Evolutionary conservation across 2,329 filamentous ascomycete genomes (phyloP), one percentile per base, ranked within the genome.

Genomic region (Berkeleyomyces basicola): DNA sequence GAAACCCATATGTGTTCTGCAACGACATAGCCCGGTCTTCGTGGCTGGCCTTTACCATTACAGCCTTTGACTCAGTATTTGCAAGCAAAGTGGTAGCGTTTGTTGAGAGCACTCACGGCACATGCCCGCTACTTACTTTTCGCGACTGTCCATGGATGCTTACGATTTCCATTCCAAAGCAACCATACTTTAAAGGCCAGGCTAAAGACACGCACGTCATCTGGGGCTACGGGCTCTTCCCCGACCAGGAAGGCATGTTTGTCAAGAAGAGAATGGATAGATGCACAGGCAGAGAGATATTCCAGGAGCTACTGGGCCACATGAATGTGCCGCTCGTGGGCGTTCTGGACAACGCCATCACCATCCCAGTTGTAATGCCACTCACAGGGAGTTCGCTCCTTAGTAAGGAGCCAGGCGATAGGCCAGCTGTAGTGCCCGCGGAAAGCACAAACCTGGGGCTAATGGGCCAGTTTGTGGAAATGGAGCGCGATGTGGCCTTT

Each of bases 391-490:
- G 71, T 4, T 69, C 72, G 43, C 71, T 76, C 62, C 66, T 76
- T 47, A 68, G 72, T 1, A 70, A 74, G 10, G 66, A 69, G 6
- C 39, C 62, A 0, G 70, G 69, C 3, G 73, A 76, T 67, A 70
- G 75, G 2, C 74, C 74, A 2, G 63, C 67, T n/a, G 69, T 75
- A 0, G 71, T 75, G 53, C 74, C 74, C 0, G 61, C 69, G 16
- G 70, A 70, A 4, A 69, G 69, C 33, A 69, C 65, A 31, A 77
- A 76, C 67, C 66, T 75, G 57, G 74, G 71, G 0, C 68, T 75
- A 23, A 67, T 76, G 42, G 74, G 74, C 10, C 74, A 75, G 66
- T 76, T 73, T 67, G 74, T 74, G 16, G 74, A 75, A 66, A 72
- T 74, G 31, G 67, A 68, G 9, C 68, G 70, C 37, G 74, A 76